These are phyloP conservation scores for Fraxinus anomala DNA, from an alignment of 257 asterid species.

Conservation along the genomic window DNA sequence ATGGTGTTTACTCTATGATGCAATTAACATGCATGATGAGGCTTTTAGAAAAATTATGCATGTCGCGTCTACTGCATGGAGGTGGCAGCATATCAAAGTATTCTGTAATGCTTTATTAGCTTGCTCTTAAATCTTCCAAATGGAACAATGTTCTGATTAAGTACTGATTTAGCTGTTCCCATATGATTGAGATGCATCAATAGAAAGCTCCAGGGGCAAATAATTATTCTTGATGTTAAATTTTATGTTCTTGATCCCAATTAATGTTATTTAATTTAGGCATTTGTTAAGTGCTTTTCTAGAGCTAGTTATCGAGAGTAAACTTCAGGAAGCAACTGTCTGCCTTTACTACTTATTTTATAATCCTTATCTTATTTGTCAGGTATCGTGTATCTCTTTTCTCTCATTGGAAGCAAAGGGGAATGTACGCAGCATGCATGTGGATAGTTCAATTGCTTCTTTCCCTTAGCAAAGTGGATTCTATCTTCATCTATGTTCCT, in stretches of 20 bases:
- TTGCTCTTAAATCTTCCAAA: not conserved
- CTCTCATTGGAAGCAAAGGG: slow-evolving; percentile 96
- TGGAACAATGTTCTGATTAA: slow-evolving; percentile 3
- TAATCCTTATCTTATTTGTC: slow-evolving; percentile 32
- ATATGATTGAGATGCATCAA: slow-evolving; percentile 14
- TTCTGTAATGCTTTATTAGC: slow-evolving; percentile 6
- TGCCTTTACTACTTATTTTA: slow-evolving; percentile 20
- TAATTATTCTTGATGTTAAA: not conserved
- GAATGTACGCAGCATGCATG: slow-evolving; percentile 89
- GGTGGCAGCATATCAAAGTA: not conserved
- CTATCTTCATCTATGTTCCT: slow-evolving; percentile 71
- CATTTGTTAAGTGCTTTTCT: not conserved
- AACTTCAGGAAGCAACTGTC: slow-evolving; percentile 15
- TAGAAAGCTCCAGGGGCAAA: not conserved
- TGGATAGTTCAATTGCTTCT: slow-evolving; percentile 92
- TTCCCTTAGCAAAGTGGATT: slow-evolving; percentile 79
- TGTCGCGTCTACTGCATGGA: slow-evolving; percentile 3
- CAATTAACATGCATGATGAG: slow-evolving; percentile 7
- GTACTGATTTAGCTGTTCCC: not conserved
- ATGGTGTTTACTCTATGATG: slow-evolving; percentile 1
- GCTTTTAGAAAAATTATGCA: slow-evolving; percentile 11
- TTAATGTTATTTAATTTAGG: not conserved
- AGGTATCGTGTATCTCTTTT: slow-evolving; percentile 88
- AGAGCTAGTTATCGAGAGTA: slow-evolving; percentile 3
- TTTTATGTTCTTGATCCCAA: slow-evolving; percentile 5